Conservation (phyloP, 345 rosid species). For the Adansonia digitata region DNA sequence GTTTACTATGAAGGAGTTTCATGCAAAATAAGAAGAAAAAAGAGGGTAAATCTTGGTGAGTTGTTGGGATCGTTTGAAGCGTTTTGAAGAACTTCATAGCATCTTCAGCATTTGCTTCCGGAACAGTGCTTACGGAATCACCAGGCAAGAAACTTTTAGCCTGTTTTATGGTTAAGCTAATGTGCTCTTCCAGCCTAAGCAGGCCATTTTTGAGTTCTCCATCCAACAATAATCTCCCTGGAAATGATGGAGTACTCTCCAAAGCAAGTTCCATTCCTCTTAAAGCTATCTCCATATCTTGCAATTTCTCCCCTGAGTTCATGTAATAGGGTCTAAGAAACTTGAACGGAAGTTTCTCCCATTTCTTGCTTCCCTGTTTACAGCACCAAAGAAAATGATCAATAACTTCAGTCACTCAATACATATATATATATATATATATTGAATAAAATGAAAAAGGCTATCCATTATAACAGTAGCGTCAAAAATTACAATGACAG, state of each 20-base stretch:
- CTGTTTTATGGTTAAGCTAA: conserved; percentile 34
- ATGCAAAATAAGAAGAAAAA: conserved; percentile 79
- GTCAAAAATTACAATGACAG: background rate
- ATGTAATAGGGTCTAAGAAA: conserved; percentile 32
- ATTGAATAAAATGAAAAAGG: too few species aligned
- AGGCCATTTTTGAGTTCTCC: conserved; percentile 41
- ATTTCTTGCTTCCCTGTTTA: conserved; percentile 63
- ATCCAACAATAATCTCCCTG: conserved; percentile 20
- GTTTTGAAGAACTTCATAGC: conserved; percentile 40
- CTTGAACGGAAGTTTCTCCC: conserved; percentile 70
- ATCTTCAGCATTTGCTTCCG: conserved; percentile 41
- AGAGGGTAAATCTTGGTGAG: conserved; percentile 48
- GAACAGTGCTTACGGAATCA: conserved; percentile 43
- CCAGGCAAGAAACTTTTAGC: conserved; percentile 19
- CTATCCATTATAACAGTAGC: too few species aligned
- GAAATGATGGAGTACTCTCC: conserved; percentile 30
- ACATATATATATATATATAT: too few species aligned
- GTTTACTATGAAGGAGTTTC: conserved; percentile 44
- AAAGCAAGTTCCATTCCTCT: conserved; percentile 84
- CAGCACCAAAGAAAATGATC: background rate
- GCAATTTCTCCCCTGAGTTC: conserved; percentile 44
- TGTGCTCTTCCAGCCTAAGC: conserved; percentile 39
- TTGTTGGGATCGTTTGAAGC: conserved; percentile 42
- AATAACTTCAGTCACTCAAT: too few species aligned
- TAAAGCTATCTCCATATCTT: conserved; percentile 50